Base-by-base conservation (phyloP, 139 green algal genomes). In the Coelastrella sp. region DNA sequence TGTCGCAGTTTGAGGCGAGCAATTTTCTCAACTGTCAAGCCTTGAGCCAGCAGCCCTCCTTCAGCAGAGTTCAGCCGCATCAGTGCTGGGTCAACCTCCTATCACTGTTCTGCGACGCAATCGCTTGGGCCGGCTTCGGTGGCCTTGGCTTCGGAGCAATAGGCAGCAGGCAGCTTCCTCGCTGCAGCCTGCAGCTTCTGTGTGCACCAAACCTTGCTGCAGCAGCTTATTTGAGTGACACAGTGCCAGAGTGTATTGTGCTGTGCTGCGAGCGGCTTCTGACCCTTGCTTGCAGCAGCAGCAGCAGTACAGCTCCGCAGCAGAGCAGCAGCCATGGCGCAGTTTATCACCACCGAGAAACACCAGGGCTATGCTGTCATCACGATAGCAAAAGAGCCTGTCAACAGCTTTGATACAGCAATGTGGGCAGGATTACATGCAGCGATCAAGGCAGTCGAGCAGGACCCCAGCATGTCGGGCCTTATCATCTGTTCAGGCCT, bases 401-500 rank as follows among this genome's bases (percentile, higher is more conserved):
- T 94, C 54, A 94, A 94, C 91, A 76, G 65, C 65, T 74, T 94
- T 7, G 80, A 92, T 74, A 76, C 91, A 47, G 59, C n/a, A 0
- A 84, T 92, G 80, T 92, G 85, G 89, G 3, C 58, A 22, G 77
- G 22, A 5, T 93, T 98, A 65, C 73, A 93, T 54, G 75, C 89
- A 4, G 90, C 92, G 0, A 73, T 98, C 7, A 66, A 93, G 0
- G 7, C 66, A 17, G 83, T 97, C 20, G 96, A 98, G 66, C 84
- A 90, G 1, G 92, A 97, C 68, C 10, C 71, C 0, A 89, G 87
- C 10, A 90, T 97, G 11, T 89, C 87, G 3, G 96, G 95, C 57
- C 85, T 98, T 14, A 93, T 98, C 83, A 94, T 98, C 77, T 78
- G 90, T 8, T 97, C 94, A 3, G 96, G 95, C 58, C 86, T 99